Percentiles rank a stretch among this genome's conserved stretches.
Evolutionary conservation across 2,329 filamentous ascomycete genomes (phyloP).

Genomic region (Neobulgaria alba): DNA sequence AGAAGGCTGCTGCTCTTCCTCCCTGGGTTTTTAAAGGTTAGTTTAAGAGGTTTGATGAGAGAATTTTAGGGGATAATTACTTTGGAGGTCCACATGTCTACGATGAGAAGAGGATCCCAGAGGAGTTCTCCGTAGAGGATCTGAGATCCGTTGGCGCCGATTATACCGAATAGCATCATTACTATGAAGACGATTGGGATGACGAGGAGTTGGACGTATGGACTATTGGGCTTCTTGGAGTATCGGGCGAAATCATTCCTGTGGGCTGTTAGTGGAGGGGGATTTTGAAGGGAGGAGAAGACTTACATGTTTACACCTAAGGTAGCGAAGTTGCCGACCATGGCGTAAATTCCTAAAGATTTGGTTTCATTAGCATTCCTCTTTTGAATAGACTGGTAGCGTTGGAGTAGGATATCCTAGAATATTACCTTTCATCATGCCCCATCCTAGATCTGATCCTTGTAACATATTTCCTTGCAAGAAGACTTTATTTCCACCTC

Average conservation of each 20-base stretch:
- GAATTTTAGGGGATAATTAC: no score
- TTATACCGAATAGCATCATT: slow-evolving; percentile 34
- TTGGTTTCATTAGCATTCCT: no score
- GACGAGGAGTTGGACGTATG: slow-evolving; percentile 12
- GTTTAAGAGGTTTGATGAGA: no score
- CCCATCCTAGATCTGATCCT: no score
- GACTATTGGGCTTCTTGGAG: slow-evolving; percentile 10
- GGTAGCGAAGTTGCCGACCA: neutral
- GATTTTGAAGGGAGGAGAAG: neutral
- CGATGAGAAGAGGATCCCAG: slow-evolving; percentile 10
- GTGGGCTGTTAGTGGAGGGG: neutral
- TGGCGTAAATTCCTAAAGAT: no score
- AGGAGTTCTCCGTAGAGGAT: slow-evolving; percentile 29
- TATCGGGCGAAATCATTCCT: slow-evolving; percentile 23
- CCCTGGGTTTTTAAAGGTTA: no score
- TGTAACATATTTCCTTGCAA: no score
- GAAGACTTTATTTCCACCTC: neutral
- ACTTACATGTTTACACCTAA: neutral
- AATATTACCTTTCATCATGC: no score
- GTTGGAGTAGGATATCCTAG: no score
- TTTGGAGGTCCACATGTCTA: slow-evolving; percentile 17
- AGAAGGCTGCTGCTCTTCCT: slow-evolving; percentile 37
- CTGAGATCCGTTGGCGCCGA: slow-evolving; percentile 44
- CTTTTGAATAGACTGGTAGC: no score
- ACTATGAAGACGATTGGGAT: slow-evolving; percentile 13